These are phyloP conservation scores for Colletotrichum camelliae DNA, from an alignment of 2,329 filamentous ascomycete genomes.

Conservation along the genomic window DNA sequence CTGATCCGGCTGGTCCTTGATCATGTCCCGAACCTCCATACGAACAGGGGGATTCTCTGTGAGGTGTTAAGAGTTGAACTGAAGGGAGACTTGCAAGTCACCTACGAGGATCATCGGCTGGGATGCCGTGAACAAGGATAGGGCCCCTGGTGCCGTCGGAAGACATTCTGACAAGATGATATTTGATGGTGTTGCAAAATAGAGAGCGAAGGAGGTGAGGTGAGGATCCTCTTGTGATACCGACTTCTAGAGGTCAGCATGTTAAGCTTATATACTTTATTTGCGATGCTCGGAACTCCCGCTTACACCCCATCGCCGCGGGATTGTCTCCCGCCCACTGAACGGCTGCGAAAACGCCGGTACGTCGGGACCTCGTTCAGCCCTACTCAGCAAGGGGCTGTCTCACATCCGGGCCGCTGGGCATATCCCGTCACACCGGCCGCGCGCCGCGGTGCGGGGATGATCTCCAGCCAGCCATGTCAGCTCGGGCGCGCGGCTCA, in stretches of 20 bases:
- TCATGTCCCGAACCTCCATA: conserved; percentile 17
- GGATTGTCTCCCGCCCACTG: not conserved
- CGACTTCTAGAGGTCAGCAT: not conserved
- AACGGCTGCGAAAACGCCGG: not conserved
- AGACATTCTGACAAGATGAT: not conserved
- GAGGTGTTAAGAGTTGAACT: not conserved
- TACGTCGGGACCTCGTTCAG: not conserved
- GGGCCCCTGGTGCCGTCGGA: conserved; percentile 10
- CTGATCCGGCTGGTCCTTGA: conserved; percentile 11
- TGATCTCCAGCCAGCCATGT: not conserved
- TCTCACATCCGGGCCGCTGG: not conserved
- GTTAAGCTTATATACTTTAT: not conserved
- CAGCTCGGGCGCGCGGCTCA: not conserved
- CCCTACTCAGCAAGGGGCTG: not conserved
- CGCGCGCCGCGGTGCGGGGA: not conserved
- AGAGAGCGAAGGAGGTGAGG: not conserved
- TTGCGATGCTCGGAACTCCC: not conserved
- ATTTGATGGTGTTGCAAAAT: not conserved
- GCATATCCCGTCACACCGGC: not conserved
- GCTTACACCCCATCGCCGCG: not conserved
- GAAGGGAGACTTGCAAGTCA: not conserved
- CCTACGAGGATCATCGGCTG: conserved; percentile 1
- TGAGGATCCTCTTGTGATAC: not conserved
- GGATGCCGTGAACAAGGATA: not conserved
- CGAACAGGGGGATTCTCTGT: conserved; percentile 6